phyloP scores from a whole-genome alignment of 73 alveolate genomes.

The Tetrahymena borealis region DNA sequence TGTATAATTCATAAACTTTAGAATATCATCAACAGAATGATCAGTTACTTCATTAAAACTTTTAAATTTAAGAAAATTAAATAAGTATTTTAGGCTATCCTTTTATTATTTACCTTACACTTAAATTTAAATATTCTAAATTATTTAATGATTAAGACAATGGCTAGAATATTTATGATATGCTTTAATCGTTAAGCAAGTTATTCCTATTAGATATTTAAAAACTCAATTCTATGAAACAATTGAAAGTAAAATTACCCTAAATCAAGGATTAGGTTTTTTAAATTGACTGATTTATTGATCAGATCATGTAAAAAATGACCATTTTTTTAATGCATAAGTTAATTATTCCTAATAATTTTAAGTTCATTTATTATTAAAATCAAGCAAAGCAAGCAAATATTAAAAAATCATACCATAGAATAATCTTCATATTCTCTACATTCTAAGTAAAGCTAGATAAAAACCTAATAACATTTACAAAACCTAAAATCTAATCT shows the following conservation, averaged over 20 bases:
- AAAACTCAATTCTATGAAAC: neutral
- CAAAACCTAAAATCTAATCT: neutral
- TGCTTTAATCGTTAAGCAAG: neutral
- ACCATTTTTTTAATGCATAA: neutral
- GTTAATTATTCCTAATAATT: neutral
- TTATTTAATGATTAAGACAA: neutral
- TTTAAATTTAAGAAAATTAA: neutral
- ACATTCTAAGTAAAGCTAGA: neutral
- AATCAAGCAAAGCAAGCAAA: neutral
- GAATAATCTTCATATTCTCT: neutral
- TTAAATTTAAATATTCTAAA: neutral
- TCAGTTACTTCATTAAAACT: neutral
- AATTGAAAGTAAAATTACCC: neutral
- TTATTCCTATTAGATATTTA: neutral
- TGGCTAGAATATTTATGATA: neutral
- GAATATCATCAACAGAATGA: neutral
- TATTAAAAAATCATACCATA: neutral
- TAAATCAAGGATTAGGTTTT: neutral
- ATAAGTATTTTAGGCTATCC: neutral
- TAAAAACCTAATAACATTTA: neutral
- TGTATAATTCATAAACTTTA: neutral
- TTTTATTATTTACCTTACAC: neutral
- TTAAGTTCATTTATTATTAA: neutral
- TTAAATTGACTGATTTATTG: neutral
- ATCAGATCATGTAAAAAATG: neutral